phyloP scores from a whole-genome alignment of 306 rosid species.

The Cucurbita maxima region DNA sequence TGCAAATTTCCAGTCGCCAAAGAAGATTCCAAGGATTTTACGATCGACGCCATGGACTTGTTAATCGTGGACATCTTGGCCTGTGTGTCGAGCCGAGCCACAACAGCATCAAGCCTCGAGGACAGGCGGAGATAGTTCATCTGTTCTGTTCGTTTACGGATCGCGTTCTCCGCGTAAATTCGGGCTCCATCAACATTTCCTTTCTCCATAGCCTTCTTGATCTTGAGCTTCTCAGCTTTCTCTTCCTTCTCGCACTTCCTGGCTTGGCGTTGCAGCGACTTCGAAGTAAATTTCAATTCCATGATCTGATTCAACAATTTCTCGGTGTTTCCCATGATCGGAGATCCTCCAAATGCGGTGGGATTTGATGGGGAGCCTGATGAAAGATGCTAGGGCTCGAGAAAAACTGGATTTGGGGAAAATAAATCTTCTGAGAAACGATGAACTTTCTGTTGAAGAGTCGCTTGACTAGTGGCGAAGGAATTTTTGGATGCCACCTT shows the following conservation, averaged over 20 bases:
- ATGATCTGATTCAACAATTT: slow-evolving; percentile 87
- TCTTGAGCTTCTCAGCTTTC: slow-evolving; percentile 84
- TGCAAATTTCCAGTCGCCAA: slow-evolving; percentile 75
- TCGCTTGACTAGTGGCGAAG: background rate
- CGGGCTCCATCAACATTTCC: slow-evolving; percentile 92
- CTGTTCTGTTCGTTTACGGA: slow-evolving; percentile 89
- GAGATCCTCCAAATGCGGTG: background rate
- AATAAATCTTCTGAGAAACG: background rate
- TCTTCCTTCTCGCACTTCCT: slow-evolving; percentile 93
- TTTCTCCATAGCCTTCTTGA: slow-evolving; percentile 96
- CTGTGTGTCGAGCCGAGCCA: slow-evolving; percentile 90
- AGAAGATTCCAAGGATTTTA: slow-evolving; percentile 66
- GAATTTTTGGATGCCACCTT: background rate
- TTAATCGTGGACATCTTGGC: slow-evolving; percentile 88
- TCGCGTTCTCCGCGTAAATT: slow-evolving; percentile 94
- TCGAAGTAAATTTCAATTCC: slow-evolving; percentile 88
- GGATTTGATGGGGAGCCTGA: background rate
- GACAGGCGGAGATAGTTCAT: slow-evolving; percentile 92
- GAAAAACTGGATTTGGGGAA: background rate
- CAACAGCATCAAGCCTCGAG: slow-evolving; percentile 87
- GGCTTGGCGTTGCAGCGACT: slow-evolving; percentile 83
- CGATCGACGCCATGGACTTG: slow-evolving; percentile 85
- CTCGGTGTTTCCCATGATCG: slow-evolving; percentile 82
- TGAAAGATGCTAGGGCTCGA: background rate
- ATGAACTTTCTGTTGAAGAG: background rate